Evolutionary conservation across 1,284 basidiomycete species (phyloP), one percentile per base, ranked within the genome.

Genomic region (Kalmanozyma brasiliensis): DNA sequence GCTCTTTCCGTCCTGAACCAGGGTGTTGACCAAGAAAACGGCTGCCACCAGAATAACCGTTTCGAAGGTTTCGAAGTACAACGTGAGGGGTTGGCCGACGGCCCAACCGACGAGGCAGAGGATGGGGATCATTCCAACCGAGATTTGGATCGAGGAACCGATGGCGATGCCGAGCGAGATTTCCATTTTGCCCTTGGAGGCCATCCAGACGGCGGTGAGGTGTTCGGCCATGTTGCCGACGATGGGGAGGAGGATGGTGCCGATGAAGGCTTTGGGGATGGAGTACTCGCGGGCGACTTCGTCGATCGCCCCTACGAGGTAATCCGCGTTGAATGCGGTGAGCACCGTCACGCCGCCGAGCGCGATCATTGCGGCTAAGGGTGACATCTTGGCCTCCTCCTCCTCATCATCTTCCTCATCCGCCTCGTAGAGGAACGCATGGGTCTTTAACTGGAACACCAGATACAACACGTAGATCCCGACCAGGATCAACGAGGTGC

Each of bases 121-220:
- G 60, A 80, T 73, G 9, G 82, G 82, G 42, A 83, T 74, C 41
- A 83, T 61, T 38, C 79, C 79, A 13, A 82, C 66, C 9, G 59
- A 61, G 41, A 81, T 78, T 56, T 76, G 75, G 57, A 66, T 88
- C 88, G 47, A 92, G 84, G 80, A 91, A 13, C 94, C 92, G 87
- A 97, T 90, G 55, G 91, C 91, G 61, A 97, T 92, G 3, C 89
- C 89, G 65, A 96, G 91, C 1, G 69, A 65, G 49, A 82, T 79
- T 35, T 82, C 80, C 79, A 82, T 80, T 57, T 80, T 81, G 76
- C 73, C 69, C 61, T 81, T 81, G 36, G 55, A 49, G 10, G 76
- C 80, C 72, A 76, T 78, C 59, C 77, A 77, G 29, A 80, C 73
- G 13, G 76, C 74, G 6, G 80, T 82, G 22, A 79, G 61, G 52